Base-by-base conservation (phyloP, 805 yeast species). In the Starmerella etchellsii region DNA sequence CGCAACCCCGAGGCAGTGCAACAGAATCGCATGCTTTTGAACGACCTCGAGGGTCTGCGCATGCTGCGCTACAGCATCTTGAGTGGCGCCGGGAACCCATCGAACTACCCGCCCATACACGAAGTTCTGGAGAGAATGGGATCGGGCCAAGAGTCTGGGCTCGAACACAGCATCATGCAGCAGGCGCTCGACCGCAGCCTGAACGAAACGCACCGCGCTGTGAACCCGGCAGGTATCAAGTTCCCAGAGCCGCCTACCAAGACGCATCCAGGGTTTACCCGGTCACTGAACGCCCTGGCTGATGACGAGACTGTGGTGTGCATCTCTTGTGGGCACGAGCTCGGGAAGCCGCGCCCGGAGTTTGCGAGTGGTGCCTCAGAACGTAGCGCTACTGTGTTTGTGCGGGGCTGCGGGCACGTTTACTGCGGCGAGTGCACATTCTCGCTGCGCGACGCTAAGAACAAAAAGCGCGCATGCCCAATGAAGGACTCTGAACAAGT, bases 351-450 rank as follows among this genome's bases (percentile, higher is more conserved):
- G n/a, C 35, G 28, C n/a, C 33, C 36, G 14, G 32, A 27, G 15
- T 27, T 31, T 11, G 9, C 42, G 1, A 33, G 36, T 7, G 27
- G 16, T 3, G 23, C 29, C 23, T 7, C 26, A 29, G 31, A 15
- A n/a, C 25, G 29, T n/a, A 36, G 43, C 20, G 21, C 25, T 14
- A 38, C 39, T 18, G 40, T 47, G 11, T 47, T 44, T 29, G 43
- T 39, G 13, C 37, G 50, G 14, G 50, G 50, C 10, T 47, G 50
- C 22, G 48, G 50, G 7, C 50, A 47, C 21, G 48, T 39, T n/a
- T 47, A 47, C 40, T 47, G 50, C 35, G 50, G 50, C 20, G 38
- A 35, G 26, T 47, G 50, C 41, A 37, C 44, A n/a, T 33, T 24
- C 23, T 7, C 34, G 11, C 26, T 45, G 39, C 37, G 34, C 36